These are phyloP conservation scores for Posidonia australis DNA, from an alignment of 106 monocot species.

Conservation along the genomic window DNA sequence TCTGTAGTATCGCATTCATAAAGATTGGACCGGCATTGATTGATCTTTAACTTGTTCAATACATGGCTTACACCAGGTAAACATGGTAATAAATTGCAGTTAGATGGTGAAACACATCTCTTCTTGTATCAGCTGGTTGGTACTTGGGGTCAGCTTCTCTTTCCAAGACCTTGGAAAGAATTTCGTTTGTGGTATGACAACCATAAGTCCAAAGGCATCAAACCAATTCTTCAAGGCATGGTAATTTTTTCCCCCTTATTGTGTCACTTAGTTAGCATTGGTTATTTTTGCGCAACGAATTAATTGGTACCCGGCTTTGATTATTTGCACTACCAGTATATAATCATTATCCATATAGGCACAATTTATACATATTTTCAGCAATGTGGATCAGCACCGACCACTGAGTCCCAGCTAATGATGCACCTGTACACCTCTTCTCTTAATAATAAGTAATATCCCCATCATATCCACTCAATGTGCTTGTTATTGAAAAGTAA, in stretches of 20 bases:
- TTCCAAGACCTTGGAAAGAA: conserved; percentile 97
- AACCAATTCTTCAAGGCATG: conserved; percentile 92
- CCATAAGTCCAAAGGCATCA: conserved; percentile 71
- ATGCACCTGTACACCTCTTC: too few relatives aligned
- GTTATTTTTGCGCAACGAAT: too few relatives aligned
- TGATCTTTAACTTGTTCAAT: not conserved
- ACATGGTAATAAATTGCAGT: conserved; percentile 84
- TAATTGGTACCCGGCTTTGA: too few relatives aligned
- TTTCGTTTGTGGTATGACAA: conserved; percentile 90
- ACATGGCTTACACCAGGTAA: conserved; percentile 40
- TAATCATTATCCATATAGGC: too few relatives aligned
- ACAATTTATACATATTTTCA: too few relatives aligned
- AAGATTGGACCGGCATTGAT: not conserved
- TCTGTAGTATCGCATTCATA: not conserved
- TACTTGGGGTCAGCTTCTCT: conserved; percentile 98
- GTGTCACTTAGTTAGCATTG: not conserved
- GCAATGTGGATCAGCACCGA: too few relatives aligned
- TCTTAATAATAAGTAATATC: too few relatives aligned
- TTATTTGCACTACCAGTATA: too few relatives aligned
- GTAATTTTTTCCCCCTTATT: conserved; percentile 33
- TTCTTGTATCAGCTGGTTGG: conserved; percentile 95
- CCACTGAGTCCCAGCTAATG: too few relatives aligned
- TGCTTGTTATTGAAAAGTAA: too few relatives aligned
- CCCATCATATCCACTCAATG: too few relatives aligned
- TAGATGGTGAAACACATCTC: conserved; percentile 47